phyloP scores from a whole-genome alignment of 495 filamentous ascomycete species.

The Penicillium subrubescens region DNA sequence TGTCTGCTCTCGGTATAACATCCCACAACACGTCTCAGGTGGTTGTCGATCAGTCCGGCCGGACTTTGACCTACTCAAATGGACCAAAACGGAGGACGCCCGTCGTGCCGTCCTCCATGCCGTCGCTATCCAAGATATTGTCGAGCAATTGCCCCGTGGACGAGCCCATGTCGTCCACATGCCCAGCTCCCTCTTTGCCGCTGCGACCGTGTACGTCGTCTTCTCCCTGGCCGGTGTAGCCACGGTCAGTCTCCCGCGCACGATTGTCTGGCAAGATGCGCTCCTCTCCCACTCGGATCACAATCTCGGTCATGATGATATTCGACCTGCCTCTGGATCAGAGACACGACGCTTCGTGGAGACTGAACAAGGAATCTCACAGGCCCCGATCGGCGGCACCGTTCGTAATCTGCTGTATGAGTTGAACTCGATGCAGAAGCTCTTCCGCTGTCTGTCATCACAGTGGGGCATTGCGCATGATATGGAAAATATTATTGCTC shows the following conservation, averaged over 20 bases:
- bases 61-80: conserved; percentile 42
- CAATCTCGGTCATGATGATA: conserved; percentile 28
- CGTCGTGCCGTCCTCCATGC: conserved; percentile 50
- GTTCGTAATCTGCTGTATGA: conserved; percentile 50
- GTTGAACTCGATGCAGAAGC: conserved; percentile 53
- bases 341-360: conserved; percentile 44
- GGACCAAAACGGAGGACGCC: conserved; percentile 44
- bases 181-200: conserved; percentile 49
- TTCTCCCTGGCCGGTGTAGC: conserved; percentile 42
- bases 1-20: conserved; percentile 44
- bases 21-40: conserved; percentile 44
- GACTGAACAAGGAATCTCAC: conserved; percentile 24
- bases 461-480: conserved; percentile 55
- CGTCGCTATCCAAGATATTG: conserved; percentile 51
- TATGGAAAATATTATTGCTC: conserved; percentile 50
- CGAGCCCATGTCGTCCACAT: conserved; percentile 51
- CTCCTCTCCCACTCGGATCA: conserved; percentile 41
- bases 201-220: conserved; percentile 46
- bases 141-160: conserved; percentile 51
- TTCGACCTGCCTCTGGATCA: conserved; percentile 28
- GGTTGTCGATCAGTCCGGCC: conserved; percentile 26
- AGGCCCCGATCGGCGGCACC: conserved; percentile 21
- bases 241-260: conserved; percentile 41
- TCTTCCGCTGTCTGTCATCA: conserved; percentile 48
- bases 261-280: conserved; percentile 49